These are phyloP conservation scores for Diaporthe caulivora DNA, from an alignment of 2,329 filamentous ascomycete species.

Conservation along the genomic window DNA sequence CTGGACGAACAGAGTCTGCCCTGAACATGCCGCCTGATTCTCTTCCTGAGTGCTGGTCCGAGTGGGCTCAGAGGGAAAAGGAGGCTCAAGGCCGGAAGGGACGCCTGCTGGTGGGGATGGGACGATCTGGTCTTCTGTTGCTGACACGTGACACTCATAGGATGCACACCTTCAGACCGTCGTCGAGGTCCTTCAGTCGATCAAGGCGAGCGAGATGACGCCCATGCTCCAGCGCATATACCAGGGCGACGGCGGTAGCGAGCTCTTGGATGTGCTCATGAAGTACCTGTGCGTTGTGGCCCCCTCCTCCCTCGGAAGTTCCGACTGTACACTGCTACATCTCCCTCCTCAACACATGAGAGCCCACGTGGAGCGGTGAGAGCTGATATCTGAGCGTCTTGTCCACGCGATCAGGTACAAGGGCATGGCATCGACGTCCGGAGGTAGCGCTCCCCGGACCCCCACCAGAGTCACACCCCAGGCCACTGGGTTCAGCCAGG, in stretches of 20 bases:
- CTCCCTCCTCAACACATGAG: background rate
- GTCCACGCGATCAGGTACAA: slow-evolving; percentile 75
- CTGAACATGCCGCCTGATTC: background rate
- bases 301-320: background rate
- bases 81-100: background rate
- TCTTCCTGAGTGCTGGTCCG: background rate
- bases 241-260: slow-evolving; percentile 80
- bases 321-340: background rate
- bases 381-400: slow-evolving; percentile 33
- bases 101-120: slow-evolving; percentile 36
- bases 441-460: slow-evolving; percentile 59
- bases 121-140: slow-evolving; percentile 31
- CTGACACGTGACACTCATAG: slow-evolving; percentile 57
- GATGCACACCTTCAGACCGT: slow-evolving; percentile 90
- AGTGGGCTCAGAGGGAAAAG: background rate
- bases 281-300: slow-evolving; percentile 85
- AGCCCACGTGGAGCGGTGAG: background rate
- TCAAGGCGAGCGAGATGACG: slow-evolving; percentile 96
- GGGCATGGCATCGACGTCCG: slow-evolving; percentile 74
- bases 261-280: slow-evolving; percentile 93
- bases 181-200: slow-evolving; percentile 93
- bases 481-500: slow-evolving; percentile 89
- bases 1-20: background rate
- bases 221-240: slow-evolving; percentile 88
- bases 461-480: slow-evolving; percentile 74